These are phyloP conservation scores for Xanthoceras sorbifolium DNA, from an alignment of 345 rosid species.

Conservation along the genomic window DNA sequence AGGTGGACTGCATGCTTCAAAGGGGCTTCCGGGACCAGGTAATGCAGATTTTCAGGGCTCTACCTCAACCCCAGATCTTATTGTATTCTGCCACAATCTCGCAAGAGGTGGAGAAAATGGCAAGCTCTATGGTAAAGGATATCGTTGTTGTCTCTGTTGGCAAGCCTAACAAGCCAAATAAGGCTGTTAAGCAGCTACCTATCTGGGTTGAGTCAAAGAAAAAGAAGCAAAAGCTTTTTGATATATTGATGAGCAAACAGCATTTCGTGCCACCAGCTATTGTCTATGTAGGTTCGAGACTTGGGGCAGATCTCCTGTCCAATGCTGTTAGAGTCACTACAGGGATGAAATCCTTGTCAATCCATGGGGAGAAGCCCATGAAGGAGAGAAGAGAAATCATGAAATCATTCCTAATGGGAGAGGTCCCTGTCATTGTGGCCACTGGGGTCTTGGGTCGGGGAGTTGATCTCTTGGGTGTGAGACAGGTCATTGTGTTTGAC, in stretches of 20 bases:
- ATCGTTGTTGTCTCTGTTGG: slow-evolving; percentile 55
- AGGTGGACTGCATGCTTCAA: slow-evolving; percentile 95
- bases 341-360: slow-evolving; percentile 73
- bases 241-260: slow-evolving; percentile 69
- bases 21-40: slow-evolving; percentile 88
- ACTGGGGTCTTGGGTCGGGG: slow-evolving; percentile 88
- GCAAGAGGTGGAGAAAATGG: slow-evolving; percentile 69
- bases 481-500: slow-evolving; percentile 89
- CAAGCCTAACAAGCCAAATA: slow-evolving; percentile 60
- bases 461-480: slow-evolving; percentile 74
- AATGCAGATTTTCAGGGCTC: slow-evolving; percentile 78
- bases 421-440: slow-evolving; percentile 73
- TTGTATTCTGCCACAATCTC: slow-evolving; percentile 85
- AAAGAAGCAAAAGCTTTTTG: slow-evolving; percentile 94
- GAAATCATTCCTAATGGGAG: slow-evolving; percentile 70
- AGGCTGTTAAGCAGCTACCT: slow-evolving; percentile 74
- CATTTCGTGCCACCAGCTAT: slow-evolving; percentile 78
- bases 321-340: slow-evolving; percentile 68
- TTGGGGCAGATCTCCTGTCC: slow-evolving; percentile 90
- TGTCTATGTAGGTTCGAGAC: slow-evolving; percentile 79
- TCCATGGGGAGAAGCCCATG: slow-evolving; percentile 93
- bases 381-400: slow-evolving; percentile 83
- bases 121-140: slow-evolving; percentile 50
- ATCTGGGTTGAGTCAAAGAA: slow-evolving; percentile 94
- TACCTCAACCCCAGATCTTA: slow-evolving; percentile 77